Evolutionary conservation across 495 filamentous ascomycete genomes (phyloP).

Genomic region (Aspergillus diversus): DNA sequence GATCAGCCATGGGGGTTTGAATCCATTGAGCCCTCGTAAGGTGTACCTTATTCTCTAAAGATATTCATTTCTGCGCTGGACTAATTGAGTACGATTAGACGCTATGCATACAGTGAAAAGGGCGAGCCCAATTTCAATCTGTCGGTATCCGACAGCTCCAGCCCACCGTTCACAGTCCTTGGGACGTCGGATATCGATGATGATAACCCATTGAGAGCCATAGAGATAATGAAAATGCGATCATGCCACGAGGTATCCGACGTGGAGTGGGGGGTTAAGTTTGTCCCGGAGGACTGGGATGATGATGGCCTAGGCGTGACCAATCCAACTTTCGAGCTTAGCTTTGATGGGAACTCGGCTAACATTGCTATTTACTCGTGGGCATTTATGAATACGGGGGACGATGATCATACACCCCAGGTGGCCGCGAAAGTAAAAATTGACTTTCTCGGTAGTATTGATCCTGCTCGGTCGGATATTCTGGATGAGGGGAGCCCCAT

Average conservation of each 20-base stretch:
- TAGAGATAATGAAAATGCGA: constrained; percentile 4
- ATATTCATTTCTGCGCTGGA: not conserved
- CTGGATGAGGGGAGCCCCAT: not conserved
- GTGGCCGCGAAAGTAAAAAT: constrained; percentile 1
- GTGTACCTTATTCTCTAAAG: not conserved
- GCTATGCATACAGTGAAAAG: not conserved
- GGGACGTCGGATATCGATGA: not conserved
- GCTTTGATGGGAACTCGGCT: constrained; percentile 1
- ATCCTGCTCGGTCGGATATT: constrained; percentile 12
- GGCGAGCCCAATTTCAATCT: constrained; percentile 11
- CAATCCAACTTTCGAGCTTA: not conserved
- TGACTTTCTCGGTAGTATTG: constrained; percentile 12
- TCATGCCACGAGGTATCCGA: constrained; percentile 1
- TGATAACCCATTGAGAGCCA: not conserved
- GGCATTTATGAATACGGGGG: not conserved
- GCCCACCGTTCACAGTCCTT: not conserved
- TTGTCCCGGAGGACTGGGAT: not conserved
- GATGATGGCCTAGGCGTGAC: not conserved
- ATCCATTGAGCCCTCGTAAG: not conserved
- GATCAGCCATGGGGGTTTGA: constrained; percentile 13
- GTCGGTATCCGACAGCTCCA: not conserved
- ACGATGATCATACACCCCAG: not conserved
- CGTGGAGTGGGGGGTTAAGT: constrained; percentile 2
- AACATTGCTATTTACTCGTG: constrained; percentile 3
- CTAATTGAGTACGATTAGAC: not conserved